Conservation (phyloP, 2,329 filamentous ascomycete species). For the Proliferodiscus dingleyae region DNA sequence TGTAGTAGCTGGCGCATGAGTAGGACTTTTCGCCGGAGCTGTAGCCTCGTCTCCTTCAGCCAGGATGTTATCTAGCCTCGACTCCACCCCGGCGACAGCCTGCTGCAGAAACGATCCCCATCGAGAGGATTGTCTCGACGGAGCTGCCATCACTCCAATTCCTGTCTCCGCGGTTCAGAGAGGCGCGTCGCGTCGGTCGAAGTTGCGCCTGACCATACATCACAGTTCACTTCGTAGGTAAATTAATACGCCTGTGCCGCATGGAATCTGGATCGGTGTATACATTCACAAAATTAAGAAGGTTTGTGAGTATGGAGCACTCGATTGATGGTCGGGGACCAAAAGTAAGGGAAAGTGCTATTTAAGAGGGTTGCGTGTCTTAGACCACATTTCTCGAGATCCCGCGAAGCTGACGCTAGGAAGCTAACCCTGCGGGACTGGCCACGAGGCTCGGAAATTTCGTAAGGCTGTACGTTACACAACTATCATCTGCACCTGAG, state of each 20-base stretch:
- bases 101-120: slow-evolving; percentile 82
- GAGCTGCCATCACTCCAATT: slow-evolving; percentile 27
- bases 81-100: slow-evolving; percentile 90
- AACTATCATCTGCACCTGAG: no score
- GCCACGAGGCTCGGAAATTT: slow-evolving; percentile 10
- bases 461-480: slow-evolving; percentile 3
- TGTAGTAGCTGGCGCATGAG: slow-evolving; percentile 33
- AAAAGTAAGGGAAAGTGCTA: not conserved
- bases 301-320: not conserved
- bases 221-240: slow-evolving; percentile 11
- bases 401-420: slow-evolving; percentile 5
- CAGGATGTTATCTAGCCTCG: slow-evolving; percentile 84
- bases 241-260: slow-evolving; percentile 1
- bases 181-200: slow-evolving; percentile 17
- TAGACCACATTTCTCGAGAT: slow-evolving; percentile 14
- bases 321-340: not conserved
- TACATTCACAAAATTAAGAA: not conserved
- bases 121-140: slow-evolving; percentile 47
- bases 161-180: slow-evolving; percentile 11
- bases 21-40: slow-evolving; percentile 36
- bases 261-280: not conserved
- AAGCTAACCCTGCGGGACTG: not conserved
- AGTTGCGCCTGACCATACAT: slow-evolving; percentile 20
- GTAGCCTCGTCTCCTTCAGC: slow-evolving; percentile 63
- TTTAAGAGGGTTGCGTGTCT: slow-evolving; percentile 8